phyloP scores from a whole-genome alignment of 129 eudicot species.

The Artemisia argyi region DNA sequence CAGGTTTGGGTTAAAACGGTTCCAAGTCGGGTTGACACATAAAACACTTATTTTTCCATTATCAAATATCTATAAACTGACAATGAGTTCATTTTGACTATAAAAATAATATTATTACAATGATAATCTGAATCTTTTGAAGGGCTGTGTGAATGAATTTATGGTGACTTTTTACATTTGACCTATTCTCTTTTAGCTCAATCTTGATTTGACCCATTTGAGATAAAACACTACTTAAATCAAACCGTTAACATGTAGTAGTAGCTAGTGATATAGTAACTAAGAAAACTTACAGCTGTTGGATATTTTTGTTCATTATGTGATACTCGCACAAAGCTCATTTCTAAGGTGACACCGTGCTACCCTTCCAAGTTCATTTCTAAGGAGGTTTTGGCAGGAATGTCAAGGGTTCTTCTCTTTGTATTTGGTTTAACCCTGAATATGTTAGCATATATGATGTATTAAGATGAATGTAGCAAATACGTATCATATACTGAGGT shows the following conservation, averaged over 20 bases:
- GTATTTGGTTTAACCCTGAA: conserved; percentile 76
- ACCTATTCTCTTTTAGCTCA: too few relatives aligned
- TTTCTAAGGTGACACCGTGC: conserved; percentile 72
- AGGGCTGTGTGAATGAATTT: too few relatives aligned
- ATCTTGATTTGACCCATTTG: too few relatives aligned
- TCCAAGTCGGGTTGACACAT: too few relatives aligned
- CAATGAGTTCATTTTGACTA: not conserved
- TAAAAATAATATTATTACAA: not conserved
- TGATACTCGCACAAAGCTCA: conserved; percentile 70
- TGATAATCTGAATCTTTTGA: too few relatives aligned
- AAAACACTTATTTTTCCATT: too few relatives aligned
- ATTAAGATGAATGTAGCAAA: not conserved
- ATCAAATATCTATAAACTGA: too few relatives aligned
- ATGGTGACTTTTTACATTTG: too few relatives aligned
- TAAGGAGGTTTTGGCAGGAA: conserved; percentile 87
- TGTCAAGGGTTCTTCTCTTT: conserved; percentile 63
- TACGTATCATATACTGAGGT: not conserved
- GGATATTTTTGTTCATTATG: conserved; percentile 83
- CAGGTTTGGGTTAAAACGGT: too few relatives aligned
- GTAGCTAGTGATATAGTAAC: too few relatives aligned
- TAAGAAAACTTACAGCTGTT: conserved; percentile 59
- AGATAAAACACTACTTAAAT: too few relatives aligned
- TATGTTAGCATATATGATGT: conserved; percentile 16
- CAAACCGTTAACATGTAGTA: conserved; percentile 1
- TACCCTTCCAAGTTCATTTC: conserved; percentile 83